Evolutionary conservation across 2,329 filamentous ascomycete genomes (phyloP), one percentile per base, ranked within the genome.

Genomic region (Phialemoniopsis sp.): DNA sequence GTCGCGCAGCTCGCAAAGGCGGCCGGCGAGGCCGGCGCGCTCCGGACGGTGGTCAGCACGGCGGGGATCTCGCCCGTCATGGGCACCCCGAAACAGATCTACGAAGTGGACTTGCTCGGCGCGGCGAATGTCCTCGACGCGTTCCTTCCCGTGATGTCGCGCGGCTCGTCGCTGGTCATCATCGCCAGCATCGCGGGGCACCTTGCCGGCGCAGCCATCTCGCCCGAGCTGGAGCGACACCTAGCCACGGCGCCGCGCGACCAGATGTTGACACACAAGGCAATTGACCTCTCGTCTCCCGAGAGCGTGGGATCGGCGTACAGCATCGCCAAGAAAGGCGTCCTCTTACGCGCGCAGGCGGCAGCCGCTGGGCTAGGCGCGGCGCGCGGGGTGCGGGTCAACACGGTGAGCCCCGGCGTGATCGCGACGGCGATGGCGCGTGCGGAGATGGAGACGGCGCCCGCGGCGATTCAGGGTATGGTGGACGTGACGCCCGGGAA

Each of bases 101-200:
- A 43, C 37, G 42, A 44, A 6, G 44, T 53, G 33, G 50, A 52
- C 37, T 42, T 53, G 8, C 30, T 50, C 28, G 50, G 50, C 17
- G 52, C 49, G 3, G 49, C 45, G 17, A 43, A 50, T 32, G 47
- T 50, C 13, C 45, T 53, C 16, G 50, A 53, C 13, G 50, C 50
- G 8, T 53, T 53, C 36, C 19, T 31, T 5, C 37, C 41, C 2
- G 28, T 49, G 14, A 37, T 46, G 12, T 34, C 38, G 10, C 31
- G 35, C 1, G 49, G 49, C 8, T 36, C 44, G 7, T 46, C 44
- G 4, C 28, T 52, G 16, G 45, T 45, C 10, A 47, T 44, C 40
- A 49, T 53, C 21, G 43, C 49, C 10, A 51, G 47, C 39, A 49
- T 53, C 29, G 46, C 49, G 2, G 41, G 47, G 14, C 41, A 43